Conservation (phyloP, 495 filamentous ascomycete species). For the Aspergillus kassunensis region DNA sequence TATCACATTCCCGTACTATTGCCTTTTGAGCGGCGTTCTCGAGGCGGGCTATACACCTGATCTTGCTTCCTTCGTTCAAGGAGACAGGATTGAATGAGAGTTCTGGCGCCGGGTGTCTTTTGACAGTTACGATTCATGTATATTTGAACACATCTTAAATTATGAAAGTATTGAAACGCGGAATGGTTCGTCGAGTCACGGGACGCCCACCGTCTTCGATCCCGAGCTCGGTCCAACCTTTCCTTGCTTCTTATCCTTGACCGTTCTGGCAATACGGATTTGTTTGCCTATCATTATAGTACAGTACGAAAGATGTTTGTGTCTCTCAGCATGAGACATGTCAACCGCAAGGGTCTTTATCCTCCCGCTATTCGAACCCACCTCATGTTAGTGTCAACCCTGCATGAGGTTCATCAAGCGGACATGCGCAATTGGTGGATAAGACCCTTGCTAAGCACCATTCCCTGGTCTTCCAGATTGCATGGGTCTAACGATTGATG, state of each 20-base stretch:
- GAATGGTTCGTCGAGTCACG: no score
- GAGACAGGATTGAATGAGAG: background rate
- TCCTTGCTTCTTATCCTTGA: no score
- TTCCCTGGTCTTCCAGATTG: no score
- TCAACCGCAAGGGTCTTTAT: background rate
- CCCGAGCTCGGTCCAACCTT: background rate
- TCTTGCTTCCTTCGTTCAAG: background rate
- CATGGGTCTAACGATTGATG: no score
- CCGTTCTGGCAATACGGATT: no score
- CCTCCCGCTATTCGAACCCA: background rate
- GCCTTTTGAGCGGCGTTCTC: background rate
- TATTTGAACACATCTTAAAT: background rate
- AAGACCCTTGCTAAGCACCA: background rate
- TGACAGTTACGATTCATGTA: background rate
- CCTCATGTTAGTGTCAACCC: background rate
- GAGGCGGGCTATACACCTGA: background rate
- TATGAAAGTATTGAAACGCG: background rate
- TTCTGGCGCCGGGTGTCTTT: background rate
- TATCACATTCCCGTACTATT: background rate
- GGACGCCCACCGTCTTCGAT: no score
- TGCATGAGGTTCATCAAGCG: background rate
- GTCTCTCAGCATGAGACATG: background rate
- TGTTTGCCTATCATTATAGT: background rate
- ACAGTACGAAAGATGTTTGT: no score
- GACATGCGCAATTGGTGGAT: conserved; percentile 5